Evolutionary conservation across 2,329 filamentous ascomycete genomes (phyloP), one percentile per base, ranked within the genome.

Genomic region (Chaetomiaceae sp.): DNA sequence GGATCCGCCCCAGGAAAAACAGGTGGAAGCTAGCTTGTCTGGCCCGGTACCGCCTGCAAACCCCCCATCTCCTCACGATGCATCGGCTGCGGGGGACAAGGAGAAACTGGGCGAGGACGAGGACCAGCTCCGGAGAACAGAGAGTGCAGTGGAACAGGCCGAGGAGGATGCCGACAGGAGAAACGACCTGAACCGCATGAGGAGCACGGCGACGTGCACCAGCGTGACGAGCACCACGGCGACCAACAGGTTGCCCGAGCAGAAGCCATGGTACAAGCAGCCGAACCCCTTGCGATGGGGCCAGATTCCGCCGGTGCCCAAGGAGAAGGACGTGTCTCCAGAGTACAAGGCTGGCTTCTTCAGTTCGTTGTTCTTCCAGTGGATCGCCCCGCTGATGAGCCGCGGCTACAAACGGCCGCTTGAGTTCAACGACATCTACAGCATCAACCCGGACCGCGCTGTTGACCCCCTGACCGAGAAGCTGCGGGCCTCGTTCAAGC

Each of bases 371-470:
- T 86, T 86, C 4, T 97, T 96, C 66, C 82, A 90, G 67, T 97
- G 92, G 92, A 92, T 96, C 78, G 83, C 84, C 0, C 85, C 89
- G 1, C 66, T 97, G 51, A 97, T 97, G 91, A 77, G 72, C 84
- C 81, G 84, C 34, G 94, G 94, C 32, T 97, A 96, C 70, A 85
- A 89, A 65, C 85, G 94, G 13, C 82, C 85, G 2, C 78, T 99
- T 2, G 86, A 96, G 64, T 73, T 85, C 51, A 88, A 87, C 60
- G 94, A 99, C 67, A 83, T 99, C 53, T 97, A 90, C 86, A 73
- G 77, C 1, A 87, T 97, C 61, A 96, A 96, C 58, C 91, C 91
- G 0, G 74, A 87, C 55, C 80, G 94, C 55, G 80, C 82, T 14
- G 84, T 89, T 40, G 83, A 89, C 57, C 73, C 82, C 10, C 74